A percentile compares a stretch with the other conserved stretches of the same genome.
These are phyloP conservation scores for grape (Vitis vinifera) DNA, from an alignment of 164 flowering plant species.

Conservation along the genomic window DNA sequence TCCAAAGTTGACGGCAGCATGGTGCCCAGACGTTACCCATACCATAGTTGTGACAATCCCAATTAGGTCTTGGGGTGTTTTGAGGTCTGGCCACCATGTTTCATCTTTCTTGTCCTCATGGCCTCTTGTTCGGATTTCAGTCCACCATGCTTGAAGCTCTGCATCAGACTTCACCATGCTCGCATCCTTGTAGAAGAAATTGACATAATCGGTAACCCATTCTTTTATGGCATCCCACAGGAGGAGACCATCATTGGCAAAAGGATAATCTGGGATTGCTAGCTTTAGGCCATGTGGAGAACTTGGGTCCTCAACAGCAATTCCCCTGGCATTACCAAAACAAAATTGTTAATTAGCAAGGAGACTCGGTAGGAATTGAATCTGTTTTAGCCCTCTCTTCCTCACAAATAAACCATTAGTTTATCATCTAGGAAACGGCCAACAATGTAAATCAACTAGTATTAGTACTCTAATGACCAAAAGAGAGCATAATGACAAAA, in stretches of 20 bases:
- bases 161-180: constrained; percentile 36
- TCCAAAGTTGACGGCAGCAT: constrained; percentile 82
- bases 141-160: constrained; percentile 88
- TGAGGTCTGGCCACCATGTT: constrained; percentile 79
- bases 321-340: constrained; percentile 41
- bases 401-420: no score
- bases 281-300: constrained; percentile 70
- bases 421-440: no score
- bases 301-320: constrained; percentile 72
- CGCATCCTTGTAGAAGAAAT: constrained; percentile 47
- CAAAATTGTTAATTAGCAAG: not conserved
- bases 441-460: no score
- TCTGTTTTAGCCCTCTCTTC: no score
- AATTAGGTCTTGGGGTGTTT: constrained; percentile 47
- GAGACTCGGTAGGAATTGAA: not conserved
- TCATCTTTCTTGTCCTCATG: constrained; percentile 78
- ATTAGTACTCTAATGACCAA: no score
- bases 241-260: constrained; percentile 70
- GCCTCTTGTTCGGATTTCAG: constrained; percentile 60
- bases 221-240: constrained; percentile 60
- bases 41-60: constrained; percentile 53
- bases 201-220: constrained; percentile 71
- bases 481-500: no score
- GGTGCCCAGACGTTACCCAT: constrained; percentile 78
- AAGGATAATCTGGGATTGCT: constrained; percentile 71